These are phyloP conservation scores for Dactylellina drechsleri DNA, from an alignment of 2,329 filamentous ascomycete species.

Conservation along the genomic window DNA sequence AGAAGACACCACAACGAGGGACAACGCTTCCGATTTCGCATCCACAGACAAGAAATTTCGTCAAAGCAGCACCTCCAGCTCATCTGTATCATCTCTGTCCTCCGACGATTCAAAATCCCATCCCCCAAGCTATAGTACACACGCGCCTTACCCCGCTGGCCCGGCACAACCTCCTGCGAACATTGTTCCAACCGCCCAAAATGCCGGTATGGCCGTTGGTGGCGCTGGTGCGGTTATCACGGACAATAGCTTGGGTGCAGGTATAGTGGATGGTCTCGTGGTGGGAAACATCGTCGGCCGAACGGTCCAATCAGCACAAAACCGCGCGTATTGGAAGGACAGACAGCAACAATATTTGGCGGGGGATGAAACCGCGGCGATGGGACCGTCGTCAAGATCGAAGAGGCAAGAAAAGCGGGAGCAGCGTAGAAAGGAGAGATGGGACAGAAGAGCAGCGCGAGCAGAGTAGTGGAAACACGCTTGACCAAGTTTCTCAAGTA, in stretches of 20 bases:
- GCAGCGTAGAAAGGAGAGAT: neutral
- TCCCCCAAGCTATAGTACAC: neutral
- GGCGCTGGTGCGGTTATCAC: neutral
- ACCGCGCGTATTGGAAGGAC: constrained; percentile 4
- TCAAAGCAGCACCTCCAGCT: neutral
- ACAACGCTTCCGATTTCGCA: neutral
- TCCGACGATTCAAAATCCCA: neutral
- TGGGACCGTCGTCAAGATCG: constrained; percentile 1
- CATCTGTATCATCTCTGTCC: neutral
- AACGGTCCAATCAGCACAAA: neutral
- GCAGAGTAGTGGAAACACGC: neutral
- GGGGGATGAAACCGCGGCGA: neutral
- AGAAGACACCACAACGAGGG: neutral
- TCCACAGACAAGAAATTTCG: neutral
- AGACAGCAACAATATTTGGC: constrained; percentile 1
- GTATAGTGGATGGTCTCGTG: neutral
- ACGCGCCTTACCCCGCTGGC: neutral
- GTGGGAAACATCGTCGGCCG: constrained; percentile 1
- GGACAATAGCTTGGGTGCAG: neutral
- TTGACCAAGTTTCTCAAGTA: too few species aligned
- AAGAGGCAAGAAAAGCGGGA: constrained; percentile 4
- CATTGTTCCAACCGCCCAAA: neutral
- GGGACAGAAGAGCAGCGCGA: neutral
- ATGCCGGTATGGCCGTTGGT: constrained; percentile 1
- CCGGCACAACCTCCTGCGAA: neutral